Conservation (phyloP, 73 alveolate species). For the Halteria grandinella region DNA sequence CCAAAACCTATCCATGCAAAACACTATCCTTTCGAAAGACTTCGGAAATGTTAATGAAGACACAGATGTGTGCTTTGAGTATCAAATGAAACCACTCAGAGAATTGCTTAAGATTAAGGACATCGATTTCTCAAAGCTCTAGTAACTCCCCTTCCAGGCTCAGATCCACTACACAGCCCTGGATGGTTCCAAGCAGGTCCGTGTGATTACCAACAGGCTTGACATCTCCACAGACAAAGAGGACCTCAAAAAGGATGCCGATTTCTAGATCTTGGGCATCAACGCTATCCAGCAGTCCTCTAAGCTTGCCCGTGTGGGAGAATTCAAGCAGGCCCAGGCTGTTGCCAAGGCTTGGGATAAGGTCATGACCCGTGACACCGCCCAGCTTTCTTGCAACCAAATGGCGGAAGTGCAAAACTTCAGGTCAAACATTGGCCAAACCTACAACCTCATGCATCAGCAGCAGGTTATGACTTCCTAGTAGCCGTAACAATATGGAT, state of each 20-base stretch:
- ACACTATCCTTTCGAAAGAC: conserved; percentile 63
- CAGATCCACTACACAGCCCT: conserved; percentile 76
- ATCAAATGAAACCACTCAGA: conserved; percentile 68
- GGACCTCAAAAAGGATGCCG: conserved; percentile 80
- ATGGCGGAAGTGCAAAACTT: too few species aligned
- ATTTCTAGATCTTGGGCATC: conserved; percentile 80
- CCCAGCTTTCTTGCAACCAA: too few species aligned
- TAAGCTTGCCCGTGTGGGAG: conserved; percentile 81
- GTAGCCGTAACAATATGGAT: too few species aligned
- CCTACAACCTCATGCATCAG: too few species aligned
- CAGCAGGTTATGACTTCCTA: too few species aligned
- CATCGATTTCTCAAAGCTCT: conserved; percentile 63
- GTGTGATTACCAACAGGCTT: conserved; percentile 82
- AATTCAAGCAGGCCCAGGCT: conserved; percentile 79
- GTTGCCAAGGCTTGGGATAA: conserved; percentile 57
- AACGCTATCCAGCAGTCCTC: conserved; percentile 89
- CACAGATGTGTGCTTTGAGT: conserved; percentile 88
- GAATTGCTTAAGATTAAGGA: conserved; percentile 67
- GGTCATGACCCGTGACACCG: too few species aligned
- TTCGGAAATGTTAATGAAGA: conserved; percentile 91
- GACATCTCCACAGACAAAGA: conserved; percentile 84
- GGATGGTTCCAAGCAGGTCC: conserved; percentile 85
- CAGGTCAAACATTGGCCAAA: too few species aligned
- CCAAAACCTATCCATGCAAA: conserved; percentile 56
- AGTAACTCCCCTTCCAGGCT: conserved; percentile 85